Evolutionary conservation across 345 rosid genomes (phyloP).

Genomic region (Toxicodendron radicans): DNA sequence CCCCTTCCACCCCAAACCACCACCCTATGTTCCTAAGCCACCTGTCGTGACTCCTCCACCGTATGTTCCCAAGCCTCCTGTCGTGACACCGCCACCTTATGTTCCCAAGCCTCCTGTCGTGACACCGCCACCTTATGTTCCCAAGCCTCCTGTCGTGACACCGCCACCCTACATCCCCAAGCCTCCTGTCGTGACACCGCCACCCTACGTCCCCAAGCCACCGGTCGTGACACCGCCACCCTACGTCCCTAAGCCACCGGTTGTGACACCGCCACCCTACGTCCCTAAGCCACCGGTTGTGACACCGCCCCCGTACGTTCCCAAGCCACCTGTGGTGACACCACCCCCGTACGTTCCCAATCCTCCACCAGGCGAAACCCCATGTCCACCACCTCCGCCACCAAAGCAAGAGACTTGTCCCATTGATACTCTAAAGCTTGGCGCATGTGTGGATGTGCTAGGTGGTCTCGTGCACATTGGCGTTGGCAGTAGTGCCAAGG

Average conservation of each 20-base stretch:
- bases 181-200: slow-evolving; percentile 17
- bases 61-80: slow-evolving; percentile 22
- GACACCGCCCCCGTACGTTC: slow-evolving; percentile 23
- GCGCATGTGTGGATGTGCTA: slow-evolving; percentile 83
- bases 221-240: not conserved
- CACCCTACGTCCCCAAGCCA: slow-evolving; percentile 21
- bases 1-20: slow-evolving; percentile 34
- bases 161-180: slow-evolving; percentile 16
- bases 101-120: slow-evolving; percentile 14
- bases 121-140: slow-evolving; percentile 22
- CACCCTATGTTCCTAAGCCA: slow-evolving; percentile 34
- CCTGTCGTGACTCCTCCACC: slow-evolving; percentile 30
- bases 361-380: slow-evolving; percentile 11
- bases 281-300: slow-evolving; percentile 29
- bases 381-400: slow-evolving; percentile 36
- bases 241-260: not conserved
- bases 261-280: slow-evolving; percentile 4
- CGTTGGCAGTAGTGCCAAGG: slow-evolving; percentile 70
- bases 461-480: slow-evolving; percentile 81
- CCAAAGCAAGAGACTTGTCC: slow-evolving; percentile 32
- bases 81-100: slow-evolving; percentile 28
- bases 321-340: not conserved
- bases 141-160: not conserved
- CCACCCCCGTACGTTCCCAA: slow-evolving; percentile 22
- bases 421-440: slow-evolving; percentile 68